Evolutionary conservation across 257 asterid genomes (phyloP), one percentile per base, ranked within the genome.

Genomic region (Leonotis leonurus): DNA sequence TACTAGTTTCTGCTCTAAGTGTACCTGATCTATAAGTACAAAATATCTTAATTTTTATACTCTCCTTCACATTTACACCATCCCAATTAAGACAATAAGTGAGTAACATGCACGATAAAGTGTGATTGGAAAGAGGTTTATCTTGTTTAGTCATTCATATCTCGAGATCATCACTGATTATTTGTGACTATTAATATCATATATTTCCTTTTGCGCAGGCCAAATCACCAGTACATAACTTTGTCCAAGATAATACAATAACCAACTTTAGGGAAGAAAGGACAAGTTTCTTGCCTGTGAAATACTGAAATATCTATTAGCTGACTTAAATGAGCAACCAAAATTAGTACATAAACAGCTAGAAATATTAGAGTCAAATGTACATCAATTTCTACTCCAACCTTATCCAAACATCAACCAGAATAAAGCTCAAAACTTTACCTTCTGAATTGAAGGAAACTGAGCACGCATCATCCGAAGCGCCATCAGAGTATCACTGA

Each of bases 401-500:
- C 39, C 25, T 35, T 27, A 9, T 30, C 16, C 32, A 27, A 54
- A 50, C 22, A 45, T 18, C 37, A 6, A 5, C 26, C 11, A 37
- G 33, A 71, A 11, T 40, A 14, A 59, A 57, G 59, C 35, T 30
- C 2, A 61, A 59, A 32, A 12, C 56, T 26, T 20, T 6, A 79
- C 99, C 92, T 92, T 89, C 1, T 82, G 85, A 7, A 78, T 69
- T 39, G 22, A 82, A 68, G 99, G 97, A 65, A 93, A 89, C 78
- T 89, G 99, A 46, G 95, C 89, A 32, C 78, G 89, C 97, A 93
- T 93, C 82, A 89, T 93, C 21, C 65, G 95, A 77, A 93, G 94
- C 63, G 96, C 99, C 72, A 93, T 85, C 43, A 84, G 73, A 8
- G 96, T 87, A 53, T 89, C 97, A 65, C 80, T 87, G 76, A 93